Base-by-base conservation (phyloP, 768 basidiomycete species). In the Russula ochroleuca region DNA sequence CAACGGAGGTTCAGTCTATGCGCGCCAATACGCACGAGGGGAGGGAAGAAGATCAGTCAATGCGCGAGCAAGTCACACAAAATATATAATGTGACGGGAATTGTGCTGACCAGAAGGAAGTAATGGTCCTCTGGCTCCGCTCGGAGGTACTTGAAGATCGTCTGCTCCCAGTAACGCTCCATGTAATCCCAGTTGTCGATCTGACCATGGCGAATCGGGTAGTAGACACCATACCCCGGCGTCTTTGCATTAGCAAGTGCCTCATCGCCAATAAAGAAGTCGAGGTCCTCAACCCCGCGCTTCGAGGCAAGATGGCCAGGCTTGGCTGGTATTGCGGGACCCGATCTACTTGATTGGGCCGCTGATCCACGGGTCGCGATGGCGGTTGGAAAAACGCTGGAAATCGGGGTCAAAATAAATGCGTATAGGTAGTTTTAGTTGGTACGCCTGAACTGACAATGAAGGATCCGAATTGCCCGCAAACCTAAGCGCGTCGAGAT, bases 141-240 rank as follows among this genome's bases (percentile, higher is more conserved):
- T 61, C 96, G 83, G 65, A 99, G 81, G 78, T 98, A 98, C 77
- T 99, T 98, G 86, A 98, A 99, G 83, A 98, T 98, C 68, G 90
- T 92, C 80, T 99, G 96, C 75, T 97, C 94, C 97, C 97, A 99
- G 77, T 94, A 98, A 33, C 95, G 82, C 75, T 98, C 96, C 95
- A 98, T 98, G 69, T 97, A 86, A 74, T 95, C 93, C 93, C 93
- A 95, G 71, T 97, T 97, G 67, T 97, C 95, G 71, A 97, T 96
- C 88, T 92, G 88, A 28, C 96, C 96, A 72, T 98, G 97, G 59
- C 92, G 84, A 72, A 98, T 98, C 15, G 97, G 97, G 75, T 98
- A 98, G 75, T 94, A 89, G 4, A 99, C 84, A 25, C 90, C 87
- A 76, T 98, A 99, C 2, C 90, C 90, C 0, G 89, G 90, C 0